Evolutionary conservation across 2,329 filamentous ascomycete species (phyloP), one percentile per base, ranked within the genome.

Genomic region (Exophiala calicioides): DNA sequence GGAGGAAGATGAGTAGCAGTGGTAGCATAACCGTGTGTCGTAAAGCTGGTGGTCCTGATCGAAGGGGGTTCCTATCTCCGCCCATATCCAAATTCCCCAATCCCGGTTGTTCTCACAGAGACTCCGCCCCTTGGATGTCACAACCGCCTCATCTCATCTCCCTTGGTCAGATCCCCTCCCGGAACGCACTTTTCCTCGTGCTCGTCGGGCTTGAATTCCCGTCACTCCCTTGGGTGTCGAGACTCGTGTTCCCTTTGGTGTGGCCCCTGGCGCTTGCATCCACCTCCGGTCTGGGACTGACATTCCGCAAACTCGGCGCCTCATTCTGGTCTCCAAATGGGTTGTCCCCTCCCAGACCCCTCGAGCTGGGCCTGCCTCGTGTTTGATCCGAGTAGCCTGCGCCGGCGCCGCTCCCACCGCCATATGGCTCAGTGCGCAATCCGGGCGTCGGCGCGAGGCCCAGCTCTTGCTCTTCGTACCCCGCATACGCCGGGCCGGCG

Each of bases 391-490:
- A 62, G 50, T 79, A 73, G 32, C 56, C 54, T 18, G 60, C 55
- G 26, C 62, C 57, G 50, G 59, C 56, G 65, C 68, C 53, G 66
- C 72, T 58, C 67, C 77, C 61, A 68, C 76, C 63, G 49, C 71
- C 67, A 38, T 61, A 62, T 31, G 69, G 68, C 54, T 72, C 67
- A 48, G 57, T n/a, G 54, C 57, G 40, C 34, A 56, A 32, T 12
- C 56, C 56, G 23, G 59, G 39, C 69, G 74, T 57, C 13, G 56
- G 44, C n/a, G 52, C 53, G 26, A 79, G 62, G 0, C 84, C 84
- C 4, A 89, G 71, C 66, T 90, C 86, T 62, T 86, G 81, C 68
- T 88, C 86, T 64, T 91, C 88, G 62, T 88, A 85, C n/a, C 47
- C 47, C 3, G 37, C 37, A 66, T 88, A 88, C 1, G 77, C 77